Evolutionary conservation across 2,329 filamentous ascomycete genomes (phyloP), one percentile per base, ranked within the genome.

Genomic region (Nigrospora osmanthi): DNA sequence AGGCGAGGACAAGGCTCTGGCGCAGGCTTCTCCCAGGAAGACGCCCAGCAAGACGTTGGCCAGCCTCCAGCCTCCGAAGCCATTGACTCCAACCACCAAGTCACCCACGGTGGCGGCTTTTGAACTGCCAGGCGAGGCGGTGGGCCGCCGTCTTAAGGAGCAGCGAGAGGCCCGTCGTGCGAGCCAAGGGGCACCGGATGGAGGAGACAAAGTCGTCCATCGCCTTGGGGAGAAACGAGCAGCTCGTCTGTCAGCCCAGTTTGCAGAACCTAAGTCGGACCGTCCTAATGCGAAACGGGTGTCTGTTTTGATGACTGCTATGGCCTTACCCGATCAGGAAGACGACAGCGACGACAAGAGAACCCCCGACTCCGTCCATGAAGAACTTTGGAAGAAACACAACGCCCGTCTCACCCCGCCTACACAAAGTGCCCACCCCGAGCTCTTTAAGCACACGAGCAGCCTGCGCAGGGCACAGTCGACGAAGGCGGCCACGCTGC

Each of bases 61-160:
- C 19, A 69, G 66, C 48, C 65, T 73, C 16, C 61, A 70, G 6
- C 66, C 67, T 7, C 68, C 70, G 4, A 79, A 72, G 51, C 61
- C 68, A 16, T 57, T 66, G 6, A 58, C 62, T 17, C 82, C 72
- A 56, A 78, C 78, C 10, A 67, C 64, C 34, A 83, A 78, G 55
- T 65, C 70, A 14, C 67, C 67, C 3, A 83, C 78, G 1, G 60
- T 72, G 10, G 61, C 80, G 2, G 72, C 69, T 0, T 84, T 82
- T 56, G 78, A 83, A 59, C 70, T 85, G 12, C 78, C 80, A 0
- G 80, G 81, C 11, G 80, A 84, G 38, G 76, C 76, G 34, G 70
- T 82, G 11, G 73, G 79, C 35, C 71, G 73, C 13, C 70, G 73
- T 13, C 58, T 81, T 46, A 80, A 73, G 56, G 76, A 81, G 56